phyloP scores from a whole-genome alignment of 2,329 filamentous ascomycete genomes.

The Didymella glomerata region DNA sequence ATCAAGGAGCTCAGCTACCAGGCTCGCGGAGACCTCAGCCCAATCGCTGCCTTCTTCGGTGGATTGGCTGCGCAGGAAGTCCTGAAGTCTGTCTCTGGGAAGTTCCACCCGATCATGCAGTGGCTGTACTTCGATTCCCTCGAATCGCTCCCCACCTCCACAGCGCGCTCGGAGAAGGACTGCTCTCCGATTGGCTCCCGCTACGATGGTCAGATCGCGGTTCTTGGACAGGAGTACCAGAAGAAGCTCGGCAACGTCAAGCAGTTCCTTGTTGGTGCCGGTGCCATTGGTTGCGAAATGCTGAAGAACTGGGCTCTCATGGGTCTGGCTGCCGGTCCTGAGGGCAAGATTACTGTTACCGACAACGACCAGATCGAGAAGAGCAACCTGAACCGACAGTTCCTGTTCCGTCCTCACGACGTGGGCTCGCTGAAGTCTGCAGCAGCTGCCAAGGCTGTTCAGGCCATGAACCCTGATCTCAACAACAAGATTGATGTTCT shows the following conservation, averaged over 20 bases:
- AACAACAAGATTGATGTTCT: conserved; percentile 83
- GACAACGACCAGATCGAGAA: conserved; percentile 99
- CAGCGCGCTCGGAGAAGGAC: conserved; percentile 79
- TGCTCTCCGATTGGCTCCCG: conserved; percentile 86
- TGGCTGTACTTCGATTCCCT: conserved; percentile 98
- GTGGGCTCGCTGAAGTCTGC: conserved; percentile 98
- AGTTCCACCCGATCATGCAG: conserved; percentile 94
- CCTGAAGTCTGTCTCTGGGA: conserved; percentile 95
- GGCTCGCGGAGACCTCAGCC: conserved; percentile 86
- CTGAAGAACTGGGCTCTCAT: conserved; percentile 99
- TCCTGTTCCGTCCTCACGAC: conserved; percentile 91
- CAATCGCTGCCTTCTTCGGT: conserved; percentile 95
- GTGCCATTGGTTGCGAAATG: conserved; percentile 98
- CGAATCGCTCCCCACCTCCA: conserved; percentile 85
- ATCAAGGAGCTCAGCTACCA: conserved; percentile 95
- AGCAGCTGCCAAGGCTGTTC: conserved; percentile 86
- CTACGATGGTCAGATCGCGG: conserved; percentile 97
- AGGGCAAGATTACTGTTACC: conserved; percentile 89
- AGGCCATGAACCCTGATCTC: conserved; percentile 94
- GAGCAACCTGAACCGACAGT: conserved; percentile 97
- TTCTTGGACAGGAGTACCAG: conserved; percentile 93
- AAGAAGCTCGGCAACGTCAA: conserved; percentile 90
- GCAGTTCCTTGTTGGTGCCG: conserved; percentile 94
- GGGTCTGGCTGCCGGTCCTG: conserved; percentile 85
- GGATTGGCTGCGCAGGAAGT: conserved; percentile 94